Base-by-base conservation (phyloP, 2,329 filamentous ascomycete species). In the Fusarium coffeatum region DNA sequence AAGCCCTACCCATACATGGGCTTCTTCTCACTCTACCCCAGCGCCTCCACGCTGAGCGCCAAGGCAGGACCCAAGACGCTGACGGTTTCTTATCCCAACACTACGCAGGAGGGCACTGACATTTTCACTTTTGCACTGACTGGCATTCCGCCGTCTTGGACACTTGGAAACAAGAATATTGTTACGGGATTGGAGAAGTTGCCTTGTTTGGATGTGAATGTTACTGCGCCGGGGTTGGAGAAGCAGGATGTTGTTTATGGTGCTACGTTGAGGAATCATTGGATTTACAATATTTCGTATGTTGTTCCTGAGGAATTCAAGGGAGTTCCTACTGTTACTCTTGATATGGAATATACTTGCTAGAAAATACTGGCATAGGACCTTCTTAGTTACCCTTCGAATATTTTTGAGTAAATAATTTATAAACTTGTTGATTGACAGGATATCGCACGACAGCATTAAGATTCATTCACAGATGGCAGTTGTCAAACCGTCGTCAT, bases 211-310 rank as follows among this genome's bases (percentile, higher is more conserved):
- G 60, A 63, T 12, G 60, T 64, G 0, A 63, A 64, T 1, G 58
- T 64, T 1, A 63, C 42, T 12, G 60, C 60, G 3, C 60, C 60
- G 0, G 60, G 60, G 7, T 3, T 64, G 11, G 58, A 48, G 7
- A 64, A 64, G 60, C 60, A 64, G 58, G 60, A 63, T 37, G 81
- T 83, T 1, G 71, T 75, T 6, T 83, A 84, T 55, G 80, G 80
- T 0, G 69, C 71, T 13, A 72, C 72, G 11, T 72, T 85, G 47
- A 77, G 80, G 43, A 76, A 83, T 51, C 82, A 84, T 51, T 76
- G 77, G 62, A 81, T 80, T 22, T 84, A 84, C 37, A 85, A 85
- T 41, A 77, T 85, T 27, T 83, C 82, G 4, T 85, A 83, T 63
- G 78, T 74, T 6, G 82, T 85, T 3, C 82, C 82, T 1, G 64